phyloP scores from a whole-genome alignment of 139 green algal species.

The Chlorella sp. region DNA sequence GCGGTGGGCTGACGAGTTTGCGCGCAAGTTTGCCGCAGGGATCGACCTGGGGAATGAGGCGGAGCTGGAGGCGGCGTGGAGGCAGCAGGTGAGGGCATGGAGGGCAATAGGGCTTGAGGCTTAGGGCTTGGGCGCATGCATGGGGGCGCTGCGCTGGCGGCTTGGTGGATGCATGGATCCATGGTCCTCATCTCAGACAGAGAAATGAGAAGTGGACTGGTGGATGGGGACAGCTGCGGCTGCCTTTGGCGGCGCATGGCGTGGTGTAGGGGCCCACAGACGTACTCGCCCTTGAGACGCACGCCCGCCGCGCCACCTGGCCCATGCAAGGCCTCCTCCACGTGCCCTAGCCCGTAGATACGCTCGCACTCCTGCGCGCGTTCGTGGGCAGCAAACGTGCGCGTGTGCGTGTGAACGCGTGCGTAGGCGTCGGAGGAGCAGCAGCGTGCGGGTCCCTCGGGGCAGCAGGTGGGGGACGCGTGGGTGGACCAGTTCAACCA shows the following conservation, averaged over 20 bases:
- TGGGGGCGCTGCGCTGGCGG: too few relatives aligned
- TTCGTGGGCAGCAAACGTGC: too few relatives aligned
- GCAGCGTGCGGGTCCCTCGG: not conserved
- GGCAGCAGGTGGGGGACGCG: not conserved
- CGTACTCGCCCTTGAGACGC: constrained; percentile 51
- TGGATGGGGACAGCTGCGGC: too few relatives aligned
- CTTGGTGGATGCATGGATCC: too few relatives aligned
- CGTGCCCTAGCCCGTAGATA: constrained; percentile 31
- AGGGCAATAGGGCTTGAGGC: too few relatives aligned
- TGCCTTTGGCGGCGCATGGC: too few relatives aligned
- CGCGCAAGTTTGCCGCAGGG: constrained; percentile 25
- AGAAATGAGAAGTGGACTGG: too few relatives aligned
- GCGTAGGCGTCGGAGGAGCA: too few relatives aligned
- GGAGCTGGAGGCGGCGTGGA: constrained; percentile 40
- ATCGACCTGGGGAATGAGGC: constrained; percentile 25
- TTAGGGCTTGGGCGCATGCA: too few relatives aligned
- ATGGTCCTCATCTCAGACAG: too few relatives aligned
- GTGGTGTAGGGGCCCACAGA: too few relatives aligned
- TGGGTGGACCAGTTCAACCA: constrained; percentile 54
- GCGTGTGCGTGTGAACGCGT: too few relatives aligned
- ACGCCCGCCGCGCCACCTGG: not conserved
- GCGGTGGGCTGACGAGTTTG: constrained; percentile 65
- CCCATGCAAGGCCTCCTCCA: constrained; percentile 13
- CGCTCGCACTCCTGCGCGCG: constrained; percentile 46
- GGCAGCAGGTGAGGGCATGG: constrained; percentile 1